A percentile compares a stretch with the other conserved stretches of the same genome.
Conservation (phyloP, 1,139 yeast species). For the Eremothecium gossypii region DNA sequence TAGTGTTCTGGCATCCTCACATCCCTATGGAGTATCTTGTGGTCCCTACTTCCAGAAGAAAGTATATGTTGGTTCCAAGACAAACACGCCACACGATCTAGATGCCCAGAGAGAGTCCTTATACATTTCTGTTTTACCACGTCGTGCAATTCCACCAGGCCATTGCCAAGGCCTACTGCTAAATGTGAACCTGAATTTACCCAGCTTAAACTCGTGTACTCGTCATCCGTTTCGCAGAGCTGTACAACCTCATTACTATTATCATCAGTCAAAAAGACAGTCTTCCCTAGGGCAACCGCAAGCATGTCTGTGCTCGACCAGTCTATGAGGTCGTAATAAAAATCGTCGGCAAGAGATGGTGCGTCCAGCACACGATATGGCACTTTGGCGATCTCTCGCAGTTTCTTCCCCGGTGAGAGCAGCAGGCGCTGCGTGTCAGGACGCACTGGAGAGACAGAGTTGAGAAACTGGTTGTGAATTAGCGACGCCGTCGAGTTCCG, state of each 20-base stretch:
- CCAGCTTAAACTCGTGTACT: conserved; percentile 72
- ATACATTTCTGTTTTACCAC: conserved; percentile 76
- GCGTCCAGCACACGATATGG: conserved; percentile 95
- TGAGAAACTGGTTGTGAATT: conserved; percentile 56
- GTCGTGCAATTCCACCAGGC: conserved; percentile 93
- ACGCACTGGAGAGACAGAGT: conserved; percentile 75
- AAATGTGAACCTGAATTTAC: conserved; percentile 88
- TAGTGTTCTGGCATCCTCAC: conserved; percentile 82
- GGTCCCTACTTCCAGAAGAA: conserved; percentile 81
- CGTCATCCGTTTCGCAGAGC: conserved; percentile 41
- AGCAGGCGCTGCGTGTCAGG: conserved; percentile 76
- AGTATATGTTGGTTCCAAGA: conserved; percentile 93
- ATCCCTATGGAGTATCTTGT: conserved; percentile 79
- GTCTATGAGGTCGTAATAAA: conserved; percentile 81
- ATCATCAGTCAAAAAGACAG: conserved; percentile 90
- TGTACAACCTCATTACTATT: conserved; percentile 75
- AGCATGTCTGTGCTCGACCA: conserved; percentile 90
- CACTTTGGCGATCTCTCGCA: conserved; percentile 69
- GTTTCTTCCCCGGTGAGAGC: conserved; percentile 72
- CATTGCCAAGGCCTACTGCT: conserved; percentile 84
- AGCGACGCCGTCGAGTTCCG: conserved; percentile 49
- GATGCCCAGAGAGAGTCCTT: conserved; percentile 88
- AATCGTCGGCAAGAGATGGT: conserved; percentile 90
- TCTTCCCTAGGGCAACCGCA: conserved; percentile 84
- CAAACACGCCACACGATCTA: conserved; percentile 71